These are phyloP conservation scores for Auxenochlorella pyrenoidosa DNA, from an alignment of 139 green algal species.

Conservation along the genomic window DNA sequence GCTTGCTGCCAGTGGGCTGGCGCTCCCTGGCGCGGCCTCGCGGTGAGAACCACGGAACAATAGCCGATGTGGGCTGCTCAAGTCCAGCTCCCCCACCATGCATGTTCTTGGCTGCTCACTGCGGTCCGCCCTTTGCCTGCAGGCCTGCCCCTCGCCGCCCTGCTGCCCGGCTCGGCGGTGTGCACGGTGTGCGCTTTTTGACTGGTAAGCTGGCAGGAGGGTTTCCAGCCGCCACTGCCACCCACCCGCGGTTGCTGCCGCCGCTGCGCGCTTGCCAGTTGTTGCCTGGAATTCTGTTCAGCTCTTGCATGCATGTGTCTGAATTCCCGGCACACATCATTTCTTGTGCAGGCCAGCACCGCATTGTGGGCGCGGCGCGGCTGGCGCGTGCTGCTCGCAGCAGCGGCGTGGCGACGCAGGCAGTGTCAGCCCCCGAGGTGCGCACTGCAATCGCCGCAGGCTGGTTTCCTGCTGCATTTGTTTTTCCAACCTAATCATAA, in stretches of 20 bases:
- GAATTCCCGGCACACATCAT: not conserved
- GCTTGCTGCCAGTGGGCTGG: conserved; percentile 3
- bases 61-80: too few species aligned
- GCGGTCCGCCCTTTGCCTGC: not conserved
- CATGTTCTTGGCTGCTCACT: not conserved
- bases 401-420: not conserved
- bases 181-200: not conserved
- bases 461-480: not conserved
- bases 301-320: not conserved
- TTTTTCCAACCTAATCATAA: too few species aligned
- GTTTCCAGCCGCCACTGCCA: not conserved
- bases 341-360: not conserved
- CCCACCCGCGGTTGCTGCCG: not conserved
- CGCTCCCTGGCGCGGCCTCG: not conserved
- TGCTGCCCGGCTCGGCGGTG: not conserved
- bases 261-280: not conserved
- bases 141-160: not conserved
- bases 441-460: not conserved
- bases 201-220: conserved; percentile 2
- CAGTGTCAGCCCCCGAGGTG: conserved; percentile 14
- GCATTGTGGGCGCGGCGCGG: not conserved
- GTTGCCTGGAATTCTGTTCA: too few species aligned
- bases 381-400: not conserved
- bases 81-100: not conserved
- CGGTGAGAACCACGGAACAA: too few species aligned